Conservation (phyloP, 1,139 yeast species). For the Blastobotrys niveus region DNA sequence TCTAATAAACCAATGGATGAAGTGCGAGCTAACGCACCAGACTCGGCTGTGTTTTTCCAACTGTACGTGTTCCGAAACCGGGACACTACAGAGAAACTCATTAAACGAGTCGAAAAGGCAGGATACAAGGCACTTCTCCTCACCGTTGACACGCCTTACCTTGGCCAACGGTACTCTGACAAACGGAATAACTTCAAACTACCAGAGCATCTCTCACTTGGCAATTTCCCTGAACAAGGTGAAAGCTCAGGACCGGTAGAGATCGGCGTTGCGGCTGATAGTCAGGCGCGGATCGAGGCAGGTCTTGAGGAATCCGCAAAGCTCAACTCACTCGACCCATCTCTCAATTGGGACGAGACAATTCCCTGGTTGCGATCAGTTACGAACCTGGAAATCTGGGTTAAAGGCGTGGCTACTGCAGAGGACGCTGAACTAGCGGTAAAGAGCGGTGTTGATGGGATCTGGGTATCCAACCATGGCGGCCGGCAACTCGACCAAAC, state of each 20-base stretch:
- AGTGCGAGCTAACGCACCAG: conserved; percentile 32
- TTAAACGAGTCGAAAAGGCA: conserved; percentile 46
- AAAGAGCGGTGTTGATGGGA: conserved; percentile 54
- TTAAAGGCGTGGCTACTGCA: conserved; percentile 54
- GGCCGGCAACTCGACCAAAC: conserved; percentile 64
- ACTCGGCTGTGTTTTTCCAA: conserved; percentile 36
- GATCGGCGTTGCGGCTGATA: conserved; percentile 28
- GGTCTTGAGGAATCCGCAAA: conserved; percentile 14
- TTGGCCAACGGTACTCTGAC: conserved; percentile 61
- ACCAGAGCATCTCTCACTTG: conserved; percentile 31
- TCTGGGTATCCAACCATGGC: conserved; percentile 64
- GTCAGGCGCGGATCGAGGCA: conserved; percentile 21
- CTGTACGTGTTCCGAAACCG: conserved; percentile 44
- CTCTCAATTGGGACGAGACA: conserved; percentile 56
- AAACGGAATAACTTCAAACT: conserved; percentile 42
- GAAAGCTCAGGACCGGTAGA: conserved; percentile 27
- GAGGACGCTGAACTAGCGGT: conserved; percentile 59
- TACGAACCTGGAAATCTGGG: conserved; percentile 37
- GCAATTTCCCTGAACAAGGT: conserved; percentile 27
- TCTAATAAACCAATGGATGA: conserved; percentile 32
- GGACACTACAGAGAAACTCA: conserved; percentile 42
- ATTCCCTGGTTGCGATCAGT: conserved; percentile 38
- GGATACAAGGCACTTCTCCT: conserved; percentile 56
- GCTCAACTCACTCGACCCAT: conserved; percentile 50
- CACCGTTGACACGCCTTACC: conserved; percentile 63